These are phyloP conservation scores for Piromyces sp. DNA, from an alignment of 192 early-diverging fungal genomes.

Conservation along the genomic window DNA sequence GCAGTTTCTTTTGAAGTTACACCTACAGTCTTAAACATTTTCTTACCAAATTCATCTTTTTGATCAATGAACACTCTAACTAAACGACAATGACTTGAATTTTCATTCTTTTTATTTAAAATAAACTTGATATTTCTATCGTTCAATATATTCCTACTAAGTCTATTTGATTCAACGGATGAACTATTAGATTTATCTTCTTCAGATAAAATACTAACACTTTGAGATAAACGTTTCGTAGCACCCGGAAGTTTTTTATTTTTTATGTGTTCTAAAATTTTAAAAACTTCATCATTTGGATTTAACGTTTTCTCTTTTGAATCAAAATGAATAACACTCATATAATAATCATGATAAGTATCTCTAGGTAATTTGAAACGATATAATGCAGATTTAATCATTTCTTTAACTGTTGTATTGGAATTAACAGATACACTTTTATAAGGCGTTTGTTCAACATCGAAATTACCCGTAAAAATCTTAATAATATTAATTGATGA, in stretches of 20 bases:
- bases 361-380: background rate
- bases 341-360: background rate
- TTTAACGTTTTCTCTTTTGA: background rate
- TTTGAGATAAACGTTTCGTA: background rate
- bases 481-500: background rate
- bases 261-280: background rate
- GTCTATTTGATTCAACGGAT: background rate
- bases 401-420: background rate
- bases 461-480: background rate
- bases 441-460: background rate
- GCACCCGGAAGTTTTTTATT: background rate
- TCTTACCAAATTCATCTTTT: background rate
- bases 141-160: background rate
- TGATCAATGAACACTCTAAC: background rate
- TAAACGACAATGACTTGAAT: background rate
- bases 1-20: background rate
- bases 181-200: background rate
- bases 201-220: background rate
- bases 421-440: background rate
- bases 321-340: background rate
- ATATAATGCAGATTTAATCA: background rate
- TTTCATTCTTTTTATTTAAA: background rate
- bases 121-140: background rate
- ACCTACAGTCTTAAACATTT: background rate
- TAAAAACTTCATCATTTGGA: background rate